Evolutionary conservation across 805 yeast genomes (phyloP).

Genomic region (Nakazawaea wickerhamii): DNA sequence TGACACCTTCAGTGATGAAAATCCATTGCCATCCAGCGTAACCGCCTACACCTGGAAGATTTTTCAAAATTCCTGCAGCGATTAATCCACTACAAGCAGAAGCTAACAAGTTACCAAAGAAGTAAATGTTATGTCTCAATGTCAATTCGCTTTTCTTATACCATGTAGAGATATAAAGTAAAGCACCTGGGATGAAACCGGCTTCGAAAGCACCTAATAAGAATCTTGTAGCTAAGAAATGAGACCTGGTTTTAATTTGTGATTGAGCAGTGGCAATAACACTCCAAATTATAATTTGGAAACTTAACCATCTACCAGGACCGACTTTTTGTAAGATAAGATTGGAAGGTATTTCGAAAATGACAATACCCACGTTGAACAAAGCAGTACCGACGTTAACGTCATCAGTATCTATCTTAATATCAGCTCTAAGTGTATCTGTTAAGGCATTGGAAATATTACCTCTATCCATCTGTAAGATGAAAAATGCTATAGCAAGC

Average conservation of each 20-base stretch:
- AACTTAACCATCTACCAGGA: constrained; percentile 58
- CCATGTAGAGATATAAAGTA: constrained; percentile 62
- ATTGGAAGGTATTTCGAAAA: constrained; percentile 62
- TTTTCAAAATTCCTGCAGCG: constrained; percentile 45
- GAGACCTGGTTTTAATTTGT: constrained; percentile 32
- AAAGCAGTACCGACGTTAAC: constrained; percentile 57
- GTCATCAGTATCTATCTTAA: constrained; percentile 48
- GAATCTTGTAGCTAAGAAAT: constrained; percentile 45
- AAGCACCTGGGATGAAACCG: constrained; percentile 63
- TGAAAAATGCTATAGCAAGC: constrained; percentile 21
- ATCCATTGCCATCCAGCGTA: constrained; percentile 62
- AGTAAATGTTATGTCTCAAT: constrained; percentile 38
- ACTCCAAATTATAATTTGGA: constrained; percentile 53
- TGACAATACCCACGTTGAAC: constrained; percentile 44
- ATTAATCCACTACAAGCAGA: constrained; percentile 26
- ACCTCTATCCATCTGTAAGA: constrained; percentile 54
- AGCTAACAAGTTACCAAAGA: constrained; percentile 42
- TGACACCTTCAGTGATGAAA: constrained; percentile 56
- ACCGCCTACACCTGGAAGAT: constrained; percentile 25
- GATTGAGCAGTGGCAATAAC: constrained; percentile 50
- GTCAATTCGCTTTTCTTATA: constrained; percentile 56
- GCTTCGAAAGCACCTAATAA: constrained; percentile 56
- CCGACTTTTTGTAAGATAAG: constrained; percentile 59
- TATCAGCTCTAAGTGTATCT: constrained; percentile 48
- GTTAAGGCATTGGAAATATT: constrained; percentile 54